Percentiles rank a stretch among this genome's conserved stretches.
These are phyloP conservation scores for Hyaloperonospora arabidopsidis DNA, from an alignment of 352 stramenopile genomes.

Conservation along the genomic window DNA sequence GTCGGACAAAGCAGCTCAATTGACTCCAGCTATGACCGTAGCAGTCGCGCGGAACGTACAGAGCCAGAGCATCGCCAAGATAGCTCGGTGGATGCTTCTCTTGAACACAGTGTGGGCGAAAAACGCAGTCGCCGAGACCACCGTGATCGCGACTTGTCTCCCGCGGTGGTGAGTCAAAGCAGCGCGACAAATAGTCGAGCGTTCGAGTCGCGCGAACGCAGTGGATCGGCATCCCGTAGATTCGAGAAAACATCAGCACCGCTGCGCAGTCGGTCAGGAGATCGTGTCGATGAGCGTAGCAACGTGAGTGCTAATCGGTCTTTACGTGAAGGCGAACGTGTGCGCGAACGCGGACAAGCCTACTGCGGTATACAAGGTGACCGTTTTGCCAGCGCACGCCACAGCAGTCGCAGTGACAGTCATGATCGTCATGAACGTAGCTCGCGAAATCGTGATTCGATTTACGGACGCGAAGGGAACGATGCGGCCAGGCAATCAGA, in stretches of 20 bases:
- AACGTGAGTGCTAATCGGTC: slow-evolving; percentile 18
- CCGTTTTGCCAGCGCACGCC: slow-evolving; percentile 7
- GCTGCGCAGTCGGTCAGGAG: slow-evolving; percentile 34
- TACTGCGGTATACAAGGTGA: slow-evolving; percentile 22
- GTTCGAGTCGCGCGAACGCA: slow-evolving; percentile 21
- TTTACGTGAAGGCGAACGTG: slow-evolving; percentile 12
- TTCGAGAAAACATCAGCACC: slow-evolving; percentile 24
- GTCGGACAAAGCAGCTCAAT: slow-evolving; percentile 10
- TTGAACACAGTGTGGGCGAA: slow-evolving; percentile 26
- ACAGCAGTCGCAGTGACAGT: slow-evolving; percentile 21
- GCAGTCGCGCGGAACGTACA: slow-evolving; percentile 21
- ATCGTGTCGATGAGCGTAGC: slow-evolving; percentile 24
- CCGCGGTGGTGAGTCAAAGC: slow-evolving; percentile 9
- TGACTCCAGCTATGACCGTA: slow-evolving; percentile 19
- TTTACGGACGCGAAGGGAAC: slow-evolving; percentile 16
- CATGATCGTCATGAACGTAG: slow-evolving; percentile 25
- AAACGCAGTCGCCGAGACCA: slow-evolving; percentile 24
- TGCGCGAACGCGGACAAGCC: slow-evolving; percentile 21
- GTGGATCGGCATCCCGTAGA: slow-evolving; percentile 23
- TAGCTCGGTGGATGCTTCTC: slow-evolving; percentile 9
- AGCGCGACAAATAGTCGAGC: slow-evolving; percentile 15
- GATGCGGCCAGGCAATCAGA: slow-evolving; percentile 13
- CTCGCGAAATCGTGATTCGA: slow-evolving; percentile 13
- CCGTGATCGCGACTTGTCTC: slow-evolving; percentile 28
- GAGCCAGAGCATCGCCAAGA: slow-evolving; percentile 14